Evolutionary conservation across 306 rosid species (phyloP), one percentile per base, ranked within the genome.

Genomic region (Coriaria nepalensis): DNA sequence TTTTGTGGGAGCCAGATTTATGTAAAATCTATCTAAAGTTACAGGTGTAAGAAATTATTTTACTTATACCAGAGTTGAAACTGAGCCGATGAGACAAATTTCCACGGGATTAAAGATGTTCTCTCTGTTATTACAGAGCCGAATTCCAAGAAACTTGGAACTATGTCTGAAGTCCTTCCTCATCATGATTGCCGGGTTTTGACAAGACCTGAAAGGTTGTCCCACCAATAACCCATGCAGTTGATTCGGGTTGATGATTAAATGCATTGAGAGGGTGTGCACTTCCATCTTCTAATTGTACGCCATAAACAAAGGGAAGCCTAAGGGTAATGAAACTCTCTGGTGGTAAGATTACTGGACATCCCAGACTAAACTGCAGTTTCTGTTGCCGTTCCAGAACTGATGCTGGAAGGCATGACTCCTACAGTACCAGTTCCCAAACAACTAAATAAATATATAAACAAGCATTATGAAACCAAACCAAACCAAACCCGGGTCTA

Each of bases 211-310:
- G 80, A 46, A 83, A 68, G 58, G 74, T 49, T 37, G 97, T 68
- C 43, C 97, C 95, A 74, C 82, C 76, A 62, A 70, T 32, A 47
- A 88, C 74, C 97, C 97, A 84, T 33, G 97, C 95, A 41, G 95
- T 83, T 53, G 59, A 55, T 65, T 88, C 93, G 5, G 97, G 97
- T 64, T 79, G 88, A 50, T 68, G 77, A 57, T 84, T 86, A 40
- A 77, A 80, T 60, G 77, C 79, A 50, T 73, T 78, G 20, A 88
- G 81, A 59, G 95, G 68, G 65, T 36, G 80, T 52, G 52, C 57
- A 43, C 68, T 75, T 70, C 81, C 87, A 71, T 76, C 86, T 49
- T 74, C 93, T 68, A 77, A 69, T 61, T 74, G 75, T 52, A 81
- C 80, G 2, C 97, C 97, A 35, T 84, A 88, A 44, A 81, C 79